Conservation (phyloP, 331 rosid species). For the Rosa hybrid region DNA sequence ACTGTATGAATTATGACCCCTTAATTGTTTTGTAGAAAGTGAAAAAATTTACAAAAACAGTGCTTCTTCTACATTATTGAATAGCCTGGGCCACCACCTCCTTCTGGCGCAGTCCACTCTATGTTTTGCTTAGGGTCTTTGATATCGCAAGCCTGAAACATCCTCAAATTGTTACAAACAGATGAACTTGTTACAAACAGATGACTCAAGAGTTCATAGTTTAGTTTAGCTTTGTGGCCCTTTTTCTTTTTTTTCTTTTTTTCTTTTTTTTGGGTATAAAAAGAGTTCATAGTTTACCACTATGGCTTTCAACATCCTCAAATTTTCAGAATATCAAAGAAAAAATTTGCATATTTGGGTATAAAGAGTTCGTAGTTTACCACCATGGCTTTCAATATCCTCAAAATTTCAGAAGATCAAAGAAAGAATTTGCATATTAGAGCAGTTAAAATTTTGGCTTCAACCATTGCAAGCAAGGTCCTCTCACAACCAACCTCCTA, state of each 20-base stretch:
- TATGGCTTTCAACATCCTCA: neutral
- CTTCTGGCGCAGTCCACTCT: slow-evolving; percentile 86
- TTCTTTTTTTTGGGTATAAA: too few relatives aligned
- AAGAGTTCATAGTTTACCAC: neutral
- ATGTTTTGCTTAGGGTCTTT: slow-evolving; percentile 86
- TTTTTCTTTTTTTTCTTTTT: too few relatives aligned
- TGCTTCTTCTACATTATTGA: slow-evolving; percentile 58
- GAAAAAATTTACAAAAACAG: neutral
- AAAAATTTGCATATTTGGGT: too few relatives aligned
- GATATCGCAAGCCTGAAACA: slow-evolving; percentile 71
- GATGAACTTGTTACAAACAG: neutral
- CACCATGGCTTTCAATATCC: neutral
- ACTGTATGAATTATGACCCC: neutral
- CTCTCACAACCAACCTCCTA: neutral
- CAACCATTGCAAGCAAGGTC: neutral
- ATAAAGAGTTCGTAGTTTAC: neutral
- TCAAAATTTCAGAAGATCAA: neutral
- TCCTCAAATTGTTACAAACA: neutral
- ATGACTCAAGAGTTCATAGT: neutral
- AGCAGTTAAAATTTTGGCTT: too few relatives aligned
- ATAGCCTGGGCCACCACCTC: slow-evolving; percentile 94
- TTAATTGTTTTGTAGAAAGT: neutral
- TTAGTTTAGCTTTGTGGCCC: too few relatives aligned
- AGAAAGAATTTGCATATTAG: neutral
- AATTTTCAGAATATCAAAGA: too few relatives aligned